These are phyloP conservation scores for Globisporangium mamillatum DNA, from an alignment of 352 stramenopile species.

Conservation along the genomic window DNA sequence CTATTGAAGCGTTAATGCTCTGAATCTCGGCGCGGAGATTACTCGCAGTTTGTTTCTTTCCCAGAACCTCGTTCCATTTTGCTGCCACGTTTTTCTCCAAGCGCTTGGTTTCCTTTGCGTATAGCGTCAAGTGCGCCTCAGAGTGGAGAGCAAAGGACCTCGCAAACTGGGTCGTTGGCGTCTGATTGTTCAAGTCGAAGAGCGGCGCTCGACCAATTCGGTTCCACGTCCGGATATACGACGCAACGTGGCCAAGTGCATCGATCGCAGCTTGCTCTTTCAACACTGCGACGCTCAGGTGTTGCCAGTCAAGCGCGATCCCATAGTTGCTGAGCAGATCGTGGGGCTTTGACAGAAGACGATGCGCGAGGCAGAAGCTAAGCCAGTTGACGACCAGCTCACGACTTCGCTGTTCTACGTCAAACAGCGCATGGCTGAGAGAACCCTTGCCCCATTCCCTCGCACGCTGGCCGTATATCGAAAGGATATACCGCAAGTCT, in stretches of 20 bases:
- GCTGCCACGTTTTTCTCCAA: not conserved
- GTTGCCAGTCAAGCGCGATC: conserved; percentile 37
- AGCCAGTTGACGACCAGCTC: conserved; percentile 42
- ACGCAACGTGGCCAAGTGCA: conserved; percentile 28
- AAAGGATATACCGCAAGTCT: conserved; percentile 9
- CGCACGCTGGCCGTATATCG: conserved; percentile 7
- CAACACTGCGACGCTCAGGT: conserved; percentile 36
- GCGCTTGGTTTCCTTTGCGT: not conserved
- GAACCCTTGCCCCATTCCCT: conserved; percentile 17
- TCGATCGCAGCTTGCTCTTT: conserved; percentile 25
- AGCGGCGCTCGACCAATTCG: conserved; percentile 13
- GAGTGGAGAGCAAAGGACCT: conserved; percentile 19
- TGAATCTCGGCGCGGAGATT: not conserved
- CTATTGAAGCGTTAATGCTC: not conserved
- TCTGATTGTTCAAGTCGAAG: conserved; percentile 42
- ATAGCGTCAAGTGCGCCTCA: not conserved
- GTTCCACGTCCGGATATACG: conserved; percentile 46
- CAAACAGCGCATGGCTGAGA: conserved; percentile 17
- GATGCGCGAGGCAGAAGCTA: conserved; percentile 42
- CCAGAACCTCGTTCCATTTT: not conserved
- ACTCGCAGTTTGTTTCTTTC: not conserved
- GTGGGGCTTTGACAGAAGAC: conserved; percentile 15
- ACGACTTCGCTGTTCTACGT: conserved; percentile 37
- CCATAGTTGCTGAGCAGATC: conserved; percentile 23
- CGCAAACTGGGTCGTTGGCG: conserved; percentile 37